Base-by-base conservation (phyloP, 306 rosid species). In the Castanea sativa region DNA sequence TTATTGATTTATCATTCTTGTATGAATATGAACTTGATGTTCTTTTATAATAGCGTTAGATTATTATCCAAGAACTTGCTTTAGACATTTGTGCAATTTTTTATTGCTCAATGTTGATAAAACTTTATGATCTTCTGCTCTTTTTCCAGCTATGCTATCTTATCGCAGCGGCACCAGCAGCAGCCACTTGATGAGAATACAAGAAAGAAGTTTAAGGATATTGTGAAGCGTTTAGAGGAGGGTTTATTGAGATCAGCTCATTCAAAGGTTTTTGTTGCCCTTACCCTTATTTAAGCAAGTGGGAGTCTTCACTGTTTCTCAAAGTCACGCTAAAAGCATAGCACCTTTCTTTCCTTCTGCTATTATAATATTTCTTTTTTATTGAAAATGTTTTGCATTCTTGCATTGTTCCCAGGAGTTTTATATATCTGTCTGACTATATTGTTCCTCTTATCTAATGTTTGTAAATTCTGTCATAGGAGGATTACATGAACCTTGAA, bases 221-320 rank as follows among this genome's bases (percentile, higher is more conserved):
- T 95, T 71, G 93, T 88, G 53, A 93, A 88, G 83, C 95, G 92
- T 68, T 73, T 95, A 74, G 99, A 95, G 85, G 99, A 91, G 89
- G 89, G 85, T 82, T 82, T 93, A 82, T 82, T 90, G 56, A 90
- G 78, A 88, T 38, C 63, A 55, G 93, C 99, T 81, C 30, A 1
- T 27, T 55, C 90, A 29, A 91, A 89, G 99, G 99, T 95, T 61
- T 60, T 38, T 81, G 52, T 75, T 83, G 41, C 73, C 55, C 52
- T 53, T 38, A 18, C 59, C 38, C 25, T 53, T 61, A 25, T 76
- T 63, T 76, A 71, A 63, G 20, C 69, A 53, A 68, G 68, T 71
- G 21, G 33, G 57, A 23, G 35, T 25, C 33, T 21, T 76, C 14
- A 55, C 68, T 60, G 65, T 63, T 75, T 81, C 43, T 74, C 38